phyloP scores from a whole-genome alignment of 2,329 filamentous ascomycete species.

The Botrytis paeoniae region DNA sequence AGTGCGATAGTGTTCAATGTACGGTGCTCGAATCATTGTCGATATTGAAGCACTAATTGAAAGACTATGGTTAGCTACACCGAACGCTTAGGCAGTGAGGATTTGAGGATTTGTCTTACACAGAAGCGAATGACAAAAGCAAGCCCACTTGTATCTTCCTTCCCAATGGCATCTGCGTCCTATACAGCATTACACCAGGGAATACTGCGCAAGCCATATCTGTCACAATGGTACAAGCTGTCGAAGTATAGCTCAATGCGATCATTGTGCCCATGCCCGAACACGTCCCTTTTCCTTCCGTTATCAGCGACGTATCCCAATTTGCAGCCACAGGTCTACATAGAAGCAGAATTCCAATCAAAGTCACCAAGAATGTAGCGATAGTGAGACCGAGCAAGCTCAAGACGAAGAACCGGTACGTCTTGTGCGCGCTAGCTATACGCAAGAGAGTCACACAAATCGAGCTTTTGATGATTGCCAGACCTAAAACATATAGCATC shows the following conservation, averaged over 20 bases:
- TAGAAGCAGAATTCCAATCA: conserved; percentile 26
- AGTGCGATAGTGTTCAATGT: not conserved
- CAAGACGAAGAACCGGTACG: conserved; percentile 9
- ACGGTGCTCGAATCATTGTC: conserved; percentile 15
- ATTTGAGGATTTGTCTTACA: not conserved
- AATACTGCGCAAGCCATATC: conserved; percentile 38
- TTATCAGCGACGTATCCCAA: conserved; percentile 22
- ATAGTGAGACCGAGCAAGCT: conserved; percentile 14
- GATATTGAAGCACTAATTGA: conserved; percentile 9
- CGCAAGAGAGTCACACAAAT: conserved; percentile 30
- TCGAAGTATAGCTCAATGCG: conserved; percentile 35
- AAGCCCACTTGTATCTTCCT: conserved; percentile 32
- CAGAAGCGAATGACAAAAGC: conserved; percentile 26
- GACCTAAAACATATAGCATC: conserved; percentile 27
- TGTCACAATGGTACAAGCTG: conserved; percentile 38
- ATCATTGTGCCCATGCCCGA: conserved; percentile 26
- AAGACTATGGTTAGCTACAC: not conserved
- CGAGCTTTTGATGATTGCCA: conserved; percentile 29
- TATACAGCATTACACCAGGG: conserved; percentile 38
- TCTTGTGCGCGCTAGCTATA: conserved; percentile 19
- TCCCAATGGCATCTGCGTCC: conserved; percentile 35
- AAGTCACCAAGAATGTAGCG: conserved; percentile 24
- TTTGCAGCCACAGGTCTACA: conserved; percentile 28
- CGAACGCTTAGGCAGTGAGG: not conserved
- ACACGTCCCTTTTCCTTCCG: conserved; percentile 24